Conservation (phyloP, 2,329 filamentous ascomycete genomes). For the Fusarium odoratissimum region DNA sequence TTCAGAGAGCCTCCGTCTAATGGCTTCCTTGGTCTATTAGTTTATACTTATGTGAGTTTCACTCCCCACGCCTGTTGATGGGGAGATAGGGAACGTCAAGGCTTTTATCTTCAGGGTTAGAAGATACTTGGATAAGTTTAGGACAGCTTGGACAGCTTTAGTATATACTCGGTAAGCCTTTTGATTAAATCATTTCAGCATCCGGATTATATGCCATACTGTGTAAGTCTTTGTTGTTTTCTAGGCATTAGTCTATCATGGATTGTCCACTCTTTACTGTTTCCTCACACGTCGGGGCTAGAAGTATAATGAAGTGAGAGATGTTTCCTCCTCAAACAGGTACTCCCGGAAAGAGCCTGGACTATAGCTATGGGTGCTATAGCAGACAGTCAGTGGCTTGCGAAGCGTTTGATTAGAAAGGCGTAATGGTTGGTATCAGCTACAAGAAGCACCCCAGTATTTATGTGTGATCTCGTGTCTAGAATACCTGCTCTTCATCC, state of each 20-base stretch:
- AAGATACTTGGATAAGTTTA: background rate
- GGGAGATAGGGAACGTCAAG: background rate
- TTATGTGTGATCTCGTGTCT: background rate
- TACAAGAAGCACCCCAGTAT: background rate
- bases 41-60: background rate
- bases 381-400: background rate
- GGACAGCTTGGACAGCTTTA: background rate
- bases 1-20: background rate
- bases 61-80: background rate
- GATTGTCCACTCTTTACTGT: background rate
- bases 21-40: background rate
- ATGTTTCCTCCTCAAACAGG: conserved; percentile 16
- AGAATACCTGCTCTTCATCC: background rate
- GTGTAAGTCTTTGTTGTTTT: background rate
- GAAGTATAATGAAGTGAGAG: conserved; percentile 9
- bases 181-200: no score
- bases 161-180: background rate
- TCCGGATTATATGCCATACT: background rate
- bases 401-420: background rate
- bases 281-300: background rate
- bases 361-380: conserved; percentile 22
- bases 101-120: background rate
- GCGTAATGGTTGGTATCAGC: background rate
- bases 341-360: background rate
- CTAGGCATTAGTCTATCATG: background rate